Conservation (phyloP, 441 rosid species). For the Mallotus repandus region DNA sequence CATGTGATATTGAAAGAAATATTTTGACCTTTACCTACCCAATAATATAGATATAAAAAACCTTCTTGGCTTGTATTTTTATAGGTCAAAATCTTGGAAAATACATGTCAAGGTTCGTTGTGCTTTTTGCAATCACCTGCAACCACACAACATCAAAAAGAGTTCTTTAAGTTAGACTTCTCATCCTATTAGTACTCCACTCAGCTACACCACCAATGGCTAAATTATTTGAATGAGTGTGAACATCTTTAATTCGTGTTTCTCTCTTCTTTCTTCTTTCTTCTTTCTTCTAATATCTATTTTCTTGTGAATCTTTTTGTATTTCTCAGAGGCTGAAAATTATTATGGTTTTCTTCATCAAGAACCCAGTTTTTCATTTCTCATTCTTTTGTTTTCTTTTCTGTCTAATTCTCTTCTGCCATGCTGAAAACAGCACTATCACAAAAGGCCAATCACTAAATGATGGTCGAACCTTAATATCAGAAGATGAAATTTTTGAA, state of each 20-base stretch:
- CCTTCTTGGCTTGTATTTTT: not conserved
- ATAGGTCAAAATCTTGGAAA: slow-evolving; percentile 9
- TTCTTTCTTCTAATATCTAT: not conserved
- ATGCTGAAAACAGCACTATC: slow-evolving; percentile 28
- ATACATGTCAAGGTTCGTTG: not conserved
- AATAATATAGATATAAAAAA: no score
- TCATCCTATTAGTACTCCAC: not conserved
- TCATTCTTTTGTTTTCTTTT: slow-evolving; percentile 24
- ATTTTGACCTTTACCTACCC: slow-evolving; percentile 3
- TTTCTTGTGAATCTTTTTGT: not conserved
- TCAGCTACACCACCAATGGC: slow-evolving; percentile 1
- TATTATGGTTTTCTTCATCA: slow-evolving; percentile 19
- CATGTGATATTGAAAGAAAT: slow-evolving; percentile 4
- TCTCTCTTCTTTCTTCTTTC: not conserved
- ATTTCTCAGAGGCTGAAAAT: not conserved
- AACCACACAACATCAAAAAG: not conserved
- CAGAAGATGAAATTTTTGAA: not conserved
- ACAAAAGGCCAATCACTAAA: not conserved
- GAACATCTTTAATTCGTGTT: not conserved
- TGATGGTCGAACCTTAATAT: not conserved
- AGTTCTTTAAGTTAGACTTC: slow-evolving; percentile 20
- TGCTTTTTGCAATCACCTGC: not conserved
- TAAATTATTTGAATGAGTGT: not conserved
- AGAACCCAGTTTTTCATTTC: slow-evolving; percentile 23
- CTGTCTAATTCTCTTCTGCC: slow-evolving; percentile 32